Percentiles rank a stretch among this genome's conserved stretches.
phyloP scores from a whole-genome alignment of 169 alveolate genomes.

The Miamiensis avidus region DNA sequence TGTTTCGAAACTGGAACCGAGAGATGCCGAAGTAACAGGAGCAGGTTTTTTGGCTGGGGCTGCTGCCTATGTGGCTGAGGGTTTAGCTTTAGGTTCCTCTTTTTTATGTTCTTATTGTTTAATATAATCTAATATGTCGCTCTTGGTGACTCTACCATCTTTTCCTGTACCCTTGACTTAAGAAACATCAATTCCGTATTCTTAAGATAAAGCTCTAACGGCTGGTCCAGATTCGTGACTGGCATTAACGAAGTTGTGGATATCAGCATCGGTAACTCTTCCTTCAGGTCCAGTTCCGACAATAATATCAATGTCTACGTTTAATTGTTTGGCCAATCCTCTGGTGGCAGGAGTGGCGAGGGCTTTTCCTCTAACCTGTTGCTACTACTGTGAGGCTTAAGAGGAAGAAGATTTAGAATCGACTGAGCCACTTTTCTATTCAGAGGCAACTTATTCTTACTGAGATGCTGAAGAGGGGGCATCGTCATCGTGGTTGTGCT shows the following conservation, averaged over 20 bases:
- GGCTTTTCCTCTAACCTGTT: background rate
- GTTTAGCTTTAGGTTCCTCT: too few species aligned
- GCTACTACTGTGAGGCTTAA: background rate
- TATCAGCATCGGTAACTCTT: constrained; percentile 40
- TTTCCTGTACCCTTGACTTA: constrained; percentile 60
- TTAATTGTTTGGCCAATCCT: constrained; percentile 52
- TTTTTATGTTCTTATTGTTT: too few species aligned
- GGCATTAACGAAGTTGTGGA: background rate
- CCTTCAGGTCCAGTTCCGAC: constrained; percentile 68
- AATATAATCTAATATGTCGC: constrained; percentile 47
- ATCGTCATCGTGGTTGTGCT: background rate
- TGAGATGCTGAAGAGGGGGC: background rate
- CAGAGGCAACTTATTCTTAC: background rate
- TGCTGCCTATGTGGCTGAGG: background rate
- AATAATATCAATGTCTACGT: constrained; percentile 46
- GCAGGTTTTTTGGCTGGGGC: background rate
- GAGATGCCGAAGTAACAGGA: background rate
- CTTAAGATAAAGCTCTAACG: background rate
- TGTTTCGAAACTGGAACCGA: background rate
- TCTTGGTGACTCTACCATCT: constrained; percentile 66
- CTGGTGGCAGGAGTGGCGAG: constrained; percentile 74
- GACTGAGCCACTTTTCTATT: background rate
- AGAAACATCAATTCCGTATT: background rate
- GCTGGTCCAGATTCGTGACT: background rate
- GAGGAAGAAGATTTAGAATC: background rate